These are phyloP conservation scores for Datura wrightii DNA, from an alignment of 257 asterid species.

Conservation along the genomic window DNA sequence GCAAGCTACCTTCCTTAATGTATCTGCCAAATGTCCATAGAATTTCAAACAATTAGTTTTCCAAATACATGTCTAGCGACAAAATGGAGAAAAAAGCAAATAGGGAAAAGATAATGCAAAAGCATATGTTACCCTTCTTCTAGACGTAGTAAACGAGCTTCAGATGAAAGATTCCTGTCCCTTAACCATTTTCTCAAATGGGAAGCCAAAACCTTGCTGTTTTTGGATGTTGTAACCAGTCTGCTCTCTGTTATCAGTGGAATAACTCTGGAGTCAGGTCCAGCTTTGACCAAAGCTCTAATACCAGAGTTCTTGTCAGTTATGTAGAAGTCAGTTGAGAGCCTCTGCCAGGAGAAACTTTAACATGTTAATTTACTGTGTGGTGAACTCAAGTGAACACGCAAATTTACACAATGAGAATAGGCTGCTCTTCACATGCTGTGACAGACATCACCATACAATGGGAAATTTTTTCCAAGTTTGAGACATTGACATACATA, in stretches of 20 bases:
- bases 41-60: background rate
- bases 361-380: background rate
- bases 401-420: background rate
- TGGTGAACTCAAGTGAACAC: background rate
- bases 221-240: slow-evolving; percentile 44
- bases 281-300: slow-evolving; percentile 51
- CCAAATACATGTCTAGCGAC: background rate
- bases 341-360: slow-evolving; percentile 43
- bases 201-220: slow-evolving; percentile 43
- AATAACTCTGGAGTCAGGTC: slow-evolving; percentile 40
- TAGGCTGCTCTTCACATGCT: background rate
- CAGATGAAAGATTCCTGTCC: slow-evolving; percentile 51
- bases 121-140: slow-evolving; percentile 50
- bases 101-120: background rate
- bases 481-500: background rate
- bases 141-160: slow-evolving; percentile 45
- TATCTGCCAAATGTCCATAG: slow-evolving; percentile 38
- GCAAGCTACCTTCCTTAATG: slow-evolving; percentile 43
- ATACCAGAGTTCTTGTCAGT: slow-evolving; percentile 48
- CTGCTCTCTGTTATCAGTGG: slow-evolving; percentile 48
- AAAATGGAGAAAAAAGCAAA: background rate
- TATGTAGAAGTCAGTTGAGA: slow-evolving; percentile 49
- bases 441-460: no score
- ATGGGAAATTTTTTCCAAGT: no score
- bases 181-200: slow-evolving; percentile 50